Evolutionary conservation across 495 filamentous ascomycete genomes (phyloP).

Genomic region (Oidiodendron maius): DNA sequence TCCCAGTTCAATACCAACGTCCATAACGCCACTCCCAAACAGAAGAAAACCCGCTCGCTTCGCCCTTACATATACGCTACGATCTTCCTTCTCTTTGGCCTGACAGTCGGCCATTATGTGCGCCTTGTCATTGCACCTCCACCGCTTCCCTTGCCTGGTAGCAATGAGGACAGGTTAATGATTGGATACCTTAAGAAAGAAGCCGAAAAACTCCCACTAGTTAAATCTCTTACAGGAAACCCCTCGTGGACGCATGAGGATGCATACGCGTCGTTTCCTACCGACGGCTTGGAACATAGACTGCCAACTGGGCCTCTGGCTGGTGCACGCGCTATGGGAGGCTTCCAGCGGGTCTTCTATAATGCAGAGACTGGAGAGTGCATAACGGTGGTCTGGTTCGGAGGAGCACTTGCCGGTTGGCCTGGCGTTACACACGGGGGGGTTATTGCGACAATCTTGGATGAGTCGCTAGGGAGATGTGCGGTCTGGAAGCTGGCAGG

Average conservation of each 20-base stretch:
- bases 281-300: conserved; percentile 24
- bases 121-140: conserved; percentile 32
- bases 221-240: conserved; percentile 44
- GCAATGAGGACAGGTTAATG: conserved; percentile 27
- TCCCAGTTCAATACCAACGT: conserved; percentile 15
- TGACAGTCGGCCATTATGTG: conserved; percentile 24
- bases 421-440: conserved; percentile 76
- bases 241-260: conserved; percentile 47
- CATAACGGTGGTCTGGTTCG: conserved; percentile 56
- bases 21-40: not conserved
- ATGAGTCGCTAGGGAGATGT: conserved; percentile 55
- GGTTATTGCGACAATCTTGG: conserved; percentile 61
- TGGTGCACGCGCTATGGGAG: conserved; percentile 38
- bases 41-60: conserved; percentile 16
- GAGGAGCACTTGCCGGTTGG: conserved; percentile 59
- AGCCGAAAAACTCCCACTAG: conserved; percentile 43
- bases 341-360: conserved; percentile 43
- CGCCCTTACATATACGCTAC: conserved; percentile 21
- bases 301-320: conserved; percentile 36
- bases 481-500: conserved; percentile 35
- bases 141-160: conserved; percentile 23
- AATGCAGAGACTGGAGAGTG: conserved; percentile 34
- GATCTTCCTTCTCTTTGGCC: conserved; percentile 34
- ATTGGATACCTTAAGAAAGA: conserved; percentile 25
- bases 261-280: conserved; percentile 47